phyloP scores from a whole-genome alignment of 1,139 yeast genomes.

The Saccharomycopsis phalli region DNA sequence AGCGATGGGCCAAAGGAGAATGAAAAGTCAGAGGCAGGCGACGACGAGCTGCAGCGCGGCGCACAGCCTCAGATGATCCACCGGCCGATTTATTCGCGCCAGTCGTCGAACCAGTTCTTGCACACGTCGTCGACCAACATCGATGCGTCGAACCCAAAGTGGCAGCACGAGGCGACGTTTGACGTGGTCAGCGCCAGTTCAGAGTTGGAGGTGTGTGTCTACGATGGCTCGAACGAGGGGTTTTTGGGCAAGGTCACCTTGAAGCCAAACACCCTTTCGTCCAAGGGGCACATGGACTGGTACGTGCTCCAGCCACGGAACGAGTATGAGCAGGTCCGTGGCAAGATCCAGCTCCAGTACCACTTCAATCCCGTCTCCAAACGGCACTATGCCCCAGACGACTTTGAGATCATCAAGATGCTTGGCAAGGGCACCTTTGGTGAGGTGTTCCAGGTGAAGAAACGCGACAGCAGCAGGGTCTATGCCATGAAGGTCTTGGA shows the following conservation, averaged over 20 bases:
- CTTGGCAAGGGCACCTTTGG: slow-evolving; percentile 97
- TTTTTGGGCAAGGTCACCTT: slow-evolving; percentile 80
- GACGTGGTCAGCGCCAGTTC: slow-evolving; percentile 83
- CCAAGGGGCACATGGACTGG: slow-evolving; percentile 54
- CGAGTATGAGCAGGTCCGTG: slow-evolving; percentile 62
- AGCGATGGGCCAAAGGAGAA: slow-evolving; percentile 53
- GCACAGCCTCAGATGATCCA: slow-evolving; percentile 24
- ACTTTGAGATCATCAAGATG: slow-evolving; percentile 81
- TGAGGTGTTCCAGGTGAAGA: slow-evolving; percentile 90
- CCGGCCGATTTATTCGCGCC: slow-evolving; percentile 52
- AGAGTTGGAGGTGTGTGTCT: slow-evolving; percentile 77
- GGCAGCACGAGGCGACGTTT: slow-evolving; percentile 89
- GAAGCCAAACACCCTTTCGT: slow-evolving; percentile 49
- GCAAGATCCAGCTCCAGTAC: slow-evolving; percentile 68
- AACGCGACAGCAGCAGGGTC: slow-evolving; percentile 77
- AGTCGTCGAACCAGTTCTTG: slow-evolving; percentile 56
- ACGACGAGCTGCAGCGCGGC: slow-evolving; percentile 23
- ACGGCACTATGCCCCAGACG: slow-evolving; percentile 83
- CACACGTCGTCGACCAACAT: slow-evolving; percentile 29
- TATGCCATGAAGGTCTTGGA: slow-evolving; percentile 96
- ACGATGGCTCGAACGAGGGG: slow-evolving; percentile 77
- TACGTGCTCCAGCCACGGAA: slow-evolving; percentile 61
- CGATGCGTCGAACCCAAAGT: slow-evolving; percentile 56
- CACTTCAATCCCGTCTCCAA: slow-evolving; percentile 63
- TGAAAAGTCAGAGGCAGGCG: slow-evolving; percentile 43